Base-by-base conservation (phyloP, 2,329 filamentous ascomycete species). In the Orbilia blumenaviensis region DNA sequence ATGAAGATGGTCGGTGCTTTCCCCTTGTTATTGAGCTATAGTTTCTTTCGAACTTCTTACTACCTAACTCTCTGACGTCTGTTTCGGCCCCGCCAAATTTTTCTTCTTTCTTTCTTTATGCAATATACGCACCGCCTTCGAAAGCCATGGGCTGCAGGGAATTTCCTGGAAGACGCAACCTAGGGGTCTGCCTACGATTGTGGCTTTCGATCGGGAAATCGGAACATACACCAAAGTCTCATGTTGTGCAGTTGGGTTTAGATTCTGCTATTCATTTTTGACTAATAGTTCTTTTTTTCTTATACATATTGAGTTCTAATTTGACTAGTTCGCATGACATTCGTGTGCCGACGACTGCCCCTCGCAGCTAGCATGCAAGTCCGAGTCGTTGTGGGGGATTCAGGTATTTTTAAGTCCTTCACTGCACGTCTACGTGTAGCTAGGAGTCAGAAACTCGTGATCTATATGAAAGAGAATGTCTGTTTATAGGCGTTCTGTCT, bases 391-490 rank as follows among this genome's bases (percentile, higher is more conserved):
- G 16, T 34, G 29, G 52, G 32, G 52, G 52, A 56, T 56, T 56
- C 52, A 54, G 48, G 48, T 54, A 54, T 54, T 54, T 52, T 54
- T 54, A 34, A 54, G 27, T 54, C 48, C 48, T 21, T 34, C n/a
- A 21, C n/a, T 38, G n/a, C n/a, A n/a, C n/a, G n/a, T n/a, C n/a
- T n/a, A n/a, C n/a, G n/a, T n/a, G 10, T 25, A 25, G 16, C 32
- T 56, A 56, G 32, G 52, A 56, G 52, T 38, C 32, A 36, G 48
- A 54, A 3, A 21, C n/a, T n/a, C n/a, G n/a, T n/a, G n/a, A n/a
- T n/a, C n/a, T n/a, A 25, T 50, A 2, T 38, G n/a, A 16, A 12
- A 3, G 7, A 56, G 14, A 23, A n/a, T 18, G 23, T n/a, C 52
- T 38, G 52, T 38, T 56, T 23, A 56, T 56, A 56, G 52, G 32